These are phyloP conservation scores for Gastrolobium bilobum DNA, from an alignment of 306 rosid genomes.

Conservation along the genomic window DNA sequence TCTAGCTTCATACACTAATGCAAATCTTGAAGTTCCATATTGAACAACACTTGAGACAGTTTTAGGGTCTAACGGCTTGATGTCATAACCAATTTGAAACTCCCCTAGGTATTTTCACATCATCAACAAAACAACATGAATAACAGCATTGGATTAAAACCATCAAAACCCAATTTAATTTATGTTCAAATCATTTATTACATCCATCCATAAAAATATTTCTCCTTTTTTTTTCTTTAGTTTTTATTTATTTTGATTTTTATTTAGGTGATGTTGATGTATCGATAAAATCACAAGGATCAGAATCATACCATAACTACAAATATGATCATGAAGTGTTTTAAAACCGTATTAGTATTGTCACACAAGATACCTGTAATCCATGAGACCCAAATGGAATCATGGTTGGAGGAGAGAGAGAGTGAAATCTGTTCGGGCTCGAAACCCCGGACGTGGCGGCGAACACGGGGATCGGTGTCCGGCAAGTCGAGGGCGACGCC, in stretches of 20 bases:
- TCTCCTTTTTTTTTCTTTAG: no score
- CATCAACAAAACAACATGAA: conserved; percentile 30
- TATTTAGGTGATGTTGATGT: no score
- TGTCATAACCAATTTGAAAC: conserved; percentile 74
- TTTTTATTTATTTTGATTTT: no score
- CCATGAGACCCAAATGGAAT: conserved; percentile 90
- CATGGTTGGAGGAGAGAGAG: conserved; percentile 68
- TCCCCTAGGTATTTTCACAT: conserved; percentile 64
- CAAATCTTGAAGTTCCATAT: conserved; percentile 60
- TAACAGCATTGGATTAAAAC: not conserved
- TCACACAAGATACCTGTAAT: conserved; percentile 62
- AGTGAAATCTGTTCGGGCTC: conserved; percentile 87
- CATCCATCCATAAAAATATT: not conserved
- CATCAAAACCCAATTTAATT: not conserved
- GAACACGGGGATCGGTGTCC: conserved; percentile 67
- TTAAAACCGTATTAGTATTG: not conserved
- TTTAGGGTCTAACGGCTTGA: conserved; percentile 75
- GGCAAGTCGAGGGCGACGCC: conserved; percentile 80
- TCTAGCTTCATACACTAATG: conserved; percentile 59
- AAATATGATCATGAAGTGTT: not conserved
- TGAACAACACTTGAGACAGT: conserved; percentile 69
- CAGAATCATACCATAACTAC: not conserved
- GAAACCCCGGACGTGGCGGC: conserved; percentile 63
- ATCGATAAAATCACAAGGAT: not conserved
- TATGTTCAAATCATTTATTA: not conserved